These are phyloP conservation scores for Cryphonectria carpinicola DNA, from an alignment of 2,329 filamentous ascomycete species.

Conservation along the genomic window DNA sequence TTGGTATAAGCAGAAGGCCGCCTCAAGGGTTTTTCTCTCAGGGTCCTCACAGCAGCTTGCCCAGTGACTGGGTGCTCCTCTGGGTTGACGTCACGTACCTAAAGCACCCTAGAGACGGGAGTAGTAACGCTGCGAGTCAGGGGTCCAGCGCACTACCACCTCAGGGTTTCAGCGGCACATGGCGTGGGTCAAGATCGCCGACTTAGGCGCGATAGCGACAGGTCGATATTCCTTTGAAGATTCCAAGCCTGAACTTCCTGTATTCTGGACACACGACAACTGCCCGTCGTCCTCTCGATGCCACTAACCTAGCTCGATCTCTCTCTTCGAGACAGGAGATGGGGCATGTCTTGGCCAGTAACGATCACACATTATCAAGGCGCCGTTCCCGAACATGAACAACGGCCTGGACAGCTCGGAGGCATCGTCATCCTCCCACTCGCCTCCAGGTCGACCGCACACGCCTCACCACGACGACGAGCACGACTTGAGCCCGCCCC, in stretches of 20 bases:
- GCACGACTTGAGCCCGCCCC: slow-evolving; percentile 42
- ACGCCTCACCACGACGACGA: slow-evolving; percentile 50
- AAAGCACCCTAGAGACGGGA: not conserved
- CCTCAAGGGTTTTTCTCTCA: not conserved
- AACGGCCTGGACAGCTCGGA: slow-evolving; percentile 30
- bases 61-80: not conserved
- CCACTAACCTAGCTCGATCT: slow-evolving; percentile 14
- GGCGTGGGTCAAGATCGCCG: not conserved
- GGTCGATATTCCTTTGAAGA: not conserved
- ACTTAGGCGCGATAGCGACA: not conserved
- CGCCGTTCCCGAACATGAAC: slow-evolving; percentile 30
- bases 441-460: slow-evolving; percentile 37
- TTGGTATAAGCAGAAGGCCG: not conserved
- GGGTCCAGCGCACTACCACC: not conserved
- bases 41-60: not conserved
- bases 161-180: slow-evolving; percentile 1
- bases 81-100: slow-evolving; percentile 3
- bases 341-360: slow-evolving; percentile 19
- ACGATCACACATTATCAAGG: slow-evolving; percentile 18
- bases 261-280: not conserved
- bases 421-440: slow-evolving; percentile 35
- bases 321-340: slow-evolving; percentile 24
- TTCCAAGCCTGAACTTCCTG: not conserved
- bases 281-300: slow-evolving; percentile 1
- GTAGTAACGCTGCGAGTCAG: not conserved